A percentile compares a stretch with the other conserved stretches of the same genome.
Conservation (phyloP, 805 yeast species). For the Candida ponderosae region DNA sequence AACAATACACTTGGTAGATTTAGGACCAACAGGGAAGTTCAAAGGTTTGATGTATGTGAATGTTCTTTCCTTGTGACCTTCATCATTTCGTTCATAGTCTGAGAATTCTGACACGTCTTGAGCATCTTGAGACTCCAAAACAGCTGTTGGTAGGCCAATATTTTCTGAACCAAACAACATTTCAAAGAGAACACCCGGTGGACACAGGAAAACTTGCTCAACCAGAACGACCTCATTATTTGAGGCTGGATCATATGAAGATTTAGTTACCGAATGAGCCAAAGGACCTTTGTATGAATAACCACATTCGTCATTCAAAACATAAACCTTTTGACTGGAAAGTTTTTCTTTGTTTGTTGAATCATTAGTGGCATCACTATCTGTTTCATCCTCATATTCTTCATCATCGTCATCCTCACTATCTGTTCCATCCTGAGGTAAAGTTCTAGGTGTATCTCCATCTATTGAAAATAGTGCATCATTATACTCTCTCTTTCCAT, state of each 20-base stretch:
- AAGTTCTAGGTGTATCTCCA: constrained; percentile 22
- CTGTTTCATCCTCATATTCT: constrained; percentile 14
- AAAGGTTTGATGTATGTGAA: constrained; percentile 70
- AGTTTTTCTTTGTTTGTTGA: constrained; percentile 3
- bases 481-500: constrained; percentile 19
- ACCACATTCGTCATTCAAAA: constrained; percentile 28
- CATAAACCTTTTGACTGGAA: constrained; percentile 20
- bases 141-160: constrained; percentile 32
- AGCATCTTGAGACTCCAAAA: constrained; percentile 30
- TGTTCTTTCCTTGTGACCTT: constrained; percentile 36
- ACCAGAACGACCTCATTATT: constrained; percentile 47
- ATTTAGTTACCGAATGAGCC: constrained; percentile 49
- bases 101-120: constrained; percentile 27
- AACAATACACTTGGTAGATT: constrained; percentile 71
- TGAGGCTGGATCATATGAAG: constrained; percentile 33
- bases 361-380: constrained; percentile 8
- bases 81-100: constrained; percentile 25
- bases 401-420: constrained; percentile 17
- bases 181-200: constrained; percentile 69
- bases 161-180: constrained; percentile 58
- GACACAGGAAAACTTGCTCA: constrained; percentile 50
- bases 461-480: constrained; percentile 38
- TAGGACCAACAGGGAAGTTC: constrained; percentile 84
- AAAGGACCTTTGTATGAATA: constrained; percentile 57
- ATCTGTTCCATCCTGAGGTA: constrained; percentile 16